phyloP scores from a whole-genome alignment of 73 alveolate genomes.

The Paramecium primaurelia region DNA sequence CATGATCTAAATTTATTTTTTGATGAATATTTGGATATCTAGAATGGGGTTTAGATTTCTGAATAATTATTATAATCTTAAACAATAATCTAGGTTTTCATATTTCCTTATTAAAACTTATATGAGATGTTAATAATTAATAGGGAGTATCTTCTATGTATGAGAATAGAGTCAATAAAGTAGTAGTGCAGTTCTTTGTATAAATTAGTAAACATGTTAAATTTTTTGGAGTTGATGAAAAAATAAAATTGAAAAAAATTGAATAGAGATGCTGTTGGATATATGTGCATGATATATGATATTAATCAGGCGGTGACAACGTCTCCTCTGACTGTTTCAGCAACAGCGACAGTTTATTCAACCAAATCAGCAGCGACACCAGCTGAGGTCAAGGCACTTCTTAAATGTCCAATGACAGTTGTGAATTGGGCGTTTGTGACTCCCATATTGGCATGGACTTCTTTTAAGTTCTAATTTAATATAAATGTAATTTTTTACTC shows the following conservation, averaged over 20 bases:
- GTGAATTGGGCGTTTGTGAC: conserved; percentile 63
- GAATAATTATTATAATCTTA: background rate
- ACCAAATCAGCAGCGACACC: conserved; percentile 65
- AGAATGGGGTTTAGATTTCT: background rate
- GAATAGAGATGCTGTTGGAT: background rate
- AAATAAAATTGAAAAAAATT: background rate
- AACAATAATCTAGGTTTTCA: background rate
- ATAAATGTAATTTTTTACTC: background rate
- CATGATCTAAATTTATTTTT: background rate
- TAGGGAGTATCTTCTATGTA: background rate
- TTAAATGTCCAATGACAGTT: conserved; percentile 61
- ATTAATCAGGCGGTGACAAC: conserved; percentile 25
- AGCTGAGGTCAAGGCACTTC: conserved; percentile 55
- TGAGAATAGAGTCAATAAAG: background rate
- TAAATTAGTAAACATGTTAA: background rate
- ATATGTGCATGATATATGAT: background rate
- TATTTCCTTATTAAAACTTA: background rate
- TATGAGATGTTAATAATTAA: background rate
- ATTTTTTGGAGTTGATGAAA: background rate
- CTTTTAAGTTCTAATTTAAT: conserved; percentile 54
- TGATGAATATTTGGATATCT: background rate
- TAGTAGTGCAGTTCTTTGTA: background rate
- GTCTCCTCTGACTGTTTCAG: conserved; percentile 59
- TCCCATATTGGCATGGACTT: conserved; percentile 69
- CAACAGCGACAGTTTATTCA: conserved; percentile 60